Evolutionary conservation across 805 yeast species (phyloP).

Genomic region (Cyberlindnera subsufficiens): DNA sequence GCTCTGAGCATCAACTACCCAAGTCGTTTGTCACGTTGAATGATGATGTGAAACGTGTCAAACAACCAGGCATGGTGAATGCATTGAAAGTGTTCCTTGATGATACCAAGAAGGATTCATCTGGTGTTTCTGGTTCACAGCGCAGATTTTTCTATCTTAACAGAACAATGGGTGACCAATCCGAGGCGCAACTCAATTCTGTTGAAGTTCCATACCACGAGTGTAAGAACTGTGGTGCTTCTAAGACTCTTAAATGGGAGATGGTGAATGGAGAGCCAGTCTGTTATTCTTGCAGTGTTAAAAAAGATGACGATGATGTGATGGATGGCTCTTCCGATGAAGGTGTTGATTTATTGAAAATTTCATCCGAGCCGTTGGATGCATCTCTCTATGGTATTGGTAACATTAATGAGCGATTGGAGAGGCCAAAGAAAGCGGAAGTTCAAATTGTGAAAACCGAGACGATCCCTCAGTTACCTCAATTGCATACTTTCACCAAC

Average conservation of each 20-base stretch:
- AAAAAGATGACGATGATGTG: conserved; percentile 1
- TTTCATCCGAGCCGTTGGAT: conserved; percentile 1
- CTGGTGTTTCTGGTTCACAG: conserved; percentile 29
- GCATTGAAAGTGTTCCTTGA: conserved; percentile 18
- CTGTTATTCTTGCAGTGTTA: conserved; percentile 13
- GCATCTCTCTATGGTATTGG: neutral
- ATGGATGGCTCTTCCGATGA: neutral
- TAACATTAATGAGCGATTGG: neutral
- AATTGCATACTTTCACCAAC: conserved; percentile 7
- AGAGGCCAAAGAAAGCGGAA: conserved; percentile 2
- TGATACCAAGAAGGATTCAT: conserved; percentile 11
- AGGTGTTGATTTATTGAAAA: neutral
- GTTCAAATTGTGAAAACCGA: neutral
- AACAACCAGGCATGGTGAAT: conserved; percentile 6
- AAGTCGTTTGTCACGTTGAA: conserved; percentile 21
- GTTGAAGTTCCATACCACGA: neutral
- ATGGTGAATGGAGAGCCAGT: neutral
- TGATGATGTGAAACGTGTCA: conserved; percentile 14
- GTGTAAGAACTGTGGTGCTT: conserved; percentile 4
- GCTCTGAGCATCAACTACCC: conserved; percentile 31
- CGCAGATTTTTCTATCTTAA: conserved; percentile 33
- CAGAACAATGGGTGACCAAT: conserved; percentile 4
- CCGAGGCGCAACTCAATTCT: neutral
- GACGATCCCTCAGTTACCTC: conserved; percentile 4
- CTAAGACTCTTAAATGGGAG: conserved; percentile 15